Evolutionary conservation across 2,329 filamentous ascomycete genomes (phyloP).

Genomic region (Aspergillus neoniger): DNA sequence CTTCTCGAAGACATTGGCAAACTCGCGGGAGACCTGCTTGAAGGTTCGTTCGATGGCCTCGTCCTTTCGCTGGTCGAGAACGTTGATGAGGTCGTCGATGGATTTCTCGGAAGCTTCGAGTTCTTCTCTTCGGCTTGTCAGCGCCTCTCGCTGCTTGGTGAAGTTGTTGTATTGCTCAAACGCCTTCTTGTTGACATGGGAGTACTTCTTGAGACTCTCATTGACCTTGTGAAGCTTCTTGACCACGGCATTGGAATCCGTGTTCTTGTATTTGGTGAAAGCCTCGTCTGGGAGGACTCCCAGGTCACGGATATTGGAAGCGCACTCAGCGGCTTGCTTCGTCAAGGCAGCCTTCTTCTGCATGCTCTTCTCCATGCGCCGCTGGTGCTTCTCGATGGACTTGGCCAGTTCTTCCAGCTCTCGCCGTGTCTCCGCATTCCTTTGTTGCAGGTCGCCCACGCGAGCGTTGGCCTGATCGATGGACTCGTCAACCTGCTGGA

Average conservation of each 20-base stretch:
- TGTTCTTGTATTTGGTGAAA: conserved; percentile 84
- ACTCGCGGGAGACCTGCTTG: conserved; percentile 94
- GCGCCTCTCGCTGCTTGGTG: conserved; percentile 83
- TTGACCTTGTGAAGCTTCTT: conserved; percentile 85
- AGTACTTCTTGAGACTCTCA: conserved; percentile 91
- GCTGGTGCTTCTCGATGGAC: conserved; percentile 81
- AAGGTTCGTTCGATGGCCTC: conserved; percentile 98
- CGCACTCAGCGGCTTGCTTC: conserved; percentile 75
- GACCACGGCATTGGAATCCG: conserved; percentile 73
- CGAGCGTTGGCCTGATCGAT: conserved; percentile 63
- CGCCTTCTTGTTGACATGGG: conserved; percentile 98
- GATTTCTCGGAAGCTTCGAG: conserved; percentile 82
- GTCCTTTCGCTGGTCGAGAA: conserved; percentile 93
- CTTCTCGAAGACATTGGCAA: conserved; percentile 88
- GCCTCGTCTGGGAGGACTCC: conserved; percentile 93
- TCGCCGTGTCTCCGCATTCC: conserved; percentile 65
- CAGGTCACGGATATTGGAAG: conserved; percentile 86
- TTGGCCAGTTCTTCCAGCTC: conserved; percentile 73
- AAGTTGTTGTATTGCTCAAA: conserved; percentile 99
- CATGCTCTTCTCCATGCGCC: conserved; percentile 87
- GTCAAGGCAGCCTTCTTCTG: conserved; percentile 81
- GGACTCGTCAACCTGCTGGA: conserved; percentile 72
- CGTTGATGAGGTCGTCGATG: conserved; percentile 88
- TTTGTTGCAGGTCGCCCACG: conserved; percentile 61
- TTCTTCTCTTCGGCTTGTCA: conserved; percentile 81